phyloP scores from a whole-genome alignment of 1,139 yeast species.

The Scheffersomyces segobiensis region DNA sequence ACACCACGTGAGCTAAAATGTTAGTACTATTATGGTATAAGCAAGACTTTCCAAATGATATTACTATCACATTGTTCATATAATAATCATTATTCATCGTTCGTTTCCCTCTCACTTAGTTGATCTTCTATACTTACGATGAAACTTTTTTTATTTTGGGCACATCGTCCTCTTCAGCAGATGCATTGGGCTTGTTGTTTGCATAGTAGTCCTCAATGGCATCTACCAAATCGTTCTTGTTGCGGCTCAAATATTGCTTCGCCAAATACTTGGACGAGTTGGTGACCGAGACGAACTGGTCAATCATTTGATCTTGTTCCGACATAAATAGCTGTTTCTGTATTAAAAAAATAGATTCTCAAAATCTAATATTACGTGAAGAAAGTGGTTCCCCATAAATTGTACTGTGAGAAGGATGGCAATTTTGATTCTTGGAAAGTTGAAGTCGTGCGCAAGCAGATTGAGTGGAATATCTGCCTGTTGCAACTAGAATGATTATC shows the following conservation, averaged over 20 bases:
- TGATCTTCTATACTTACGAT: slow-evolving; percentile 1
- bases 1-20: slow-evolving; percentile 25
- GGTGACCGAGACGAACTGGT: slow-evolving; percentile 53
- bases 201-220: slow-evolving; percentile 49
- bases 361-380: not conserved
- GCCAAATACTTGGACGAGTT: slow-evolving; percentile 40
- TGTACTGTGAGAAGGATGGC: not conserved
- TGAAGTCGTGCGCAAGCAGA: not conserved
- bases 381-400: not conserved
- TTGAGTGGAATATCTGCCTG: no score
- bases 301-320: slow-evolving; percentile 31
- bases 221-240: slow-evolving; percentile 36
- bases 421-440: not conserved
- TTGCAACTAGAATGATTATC: not conserved
- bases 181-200: slow-evolving; percentile 11
- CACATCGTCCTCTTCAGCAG: not conserved
- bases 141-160: slow-evolving; percentile 7
- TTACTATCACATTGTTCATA: not conserved
- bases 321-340: slow-evolving; percentile 15
- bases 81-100: no score
- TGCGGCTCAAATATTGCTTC: slow-evolving; percentile 42
- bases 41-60: not conserved
- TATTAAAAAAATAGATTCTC: not conserved
- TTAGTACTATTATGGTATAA: slow-evolving; percentile 2
- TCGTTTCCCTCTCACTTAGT: not conserved